Evolutionary conservation across 129 eudicot species (phyloP), one percentile per base, ranked within the genome.

Genomic region (Tagetes patula): DNA sequence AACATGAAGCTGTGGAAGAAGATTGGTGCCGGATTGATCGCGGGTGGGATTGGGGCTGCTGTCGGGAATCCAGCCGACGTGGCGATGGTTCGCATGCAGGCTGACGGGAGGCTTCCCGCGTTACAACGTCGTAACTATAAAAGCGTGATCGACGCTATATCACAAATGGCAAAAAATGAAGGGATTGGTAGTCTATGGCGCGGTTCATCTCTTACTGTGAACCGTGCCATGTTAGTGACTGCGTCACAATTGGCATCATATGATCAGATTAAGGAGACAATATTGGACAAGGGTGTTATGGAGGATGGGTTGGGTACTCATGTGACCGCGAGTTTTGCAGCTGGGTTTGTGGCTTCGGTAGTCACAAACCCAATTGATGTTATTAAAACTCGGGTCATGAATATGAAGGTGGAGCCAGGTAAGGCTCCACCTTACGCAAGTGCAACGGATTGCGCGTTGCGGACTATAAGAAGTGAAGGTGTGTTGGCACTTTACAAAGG

Each of bases 31-130:
- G 96, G 97, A 10, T 59, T 88, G 0, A 81, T 91, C 50, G 96
- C 97, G 72, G 97, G 97, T 0, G 96, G 80, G 0, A 72, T 91
- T 49, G 97, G 96, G 8, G 97, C 97, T 2, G 93, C 97, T n/a
- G 96, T 91, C n/a, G 97, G 96, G 27, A 91, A 91, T 77, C 97
- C 97, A 1, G 97, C 97, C 3, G 97, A 91, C 80, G 89, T 91
- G 46, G 91, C 97, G 1, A 91, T 91, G 97, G 97, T 91, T 0
- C 83, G 97, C 6, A 91, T 91, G 97, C 97, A 91, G 39, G 97
- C 97, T 4, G 97, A 91, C 36, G 97, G 97, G 4, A 79, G 97
- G 61, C 89, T 91, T 30, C 97, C 97, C 0, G 11, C 43, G 10
- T 78, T 84, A 8, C 83, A 91, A 34, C 85, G 96, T 13, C 88